Conservation (phyloP, 192 early-diverging fungal genomes). For the Backusella australiensis region DNA sequence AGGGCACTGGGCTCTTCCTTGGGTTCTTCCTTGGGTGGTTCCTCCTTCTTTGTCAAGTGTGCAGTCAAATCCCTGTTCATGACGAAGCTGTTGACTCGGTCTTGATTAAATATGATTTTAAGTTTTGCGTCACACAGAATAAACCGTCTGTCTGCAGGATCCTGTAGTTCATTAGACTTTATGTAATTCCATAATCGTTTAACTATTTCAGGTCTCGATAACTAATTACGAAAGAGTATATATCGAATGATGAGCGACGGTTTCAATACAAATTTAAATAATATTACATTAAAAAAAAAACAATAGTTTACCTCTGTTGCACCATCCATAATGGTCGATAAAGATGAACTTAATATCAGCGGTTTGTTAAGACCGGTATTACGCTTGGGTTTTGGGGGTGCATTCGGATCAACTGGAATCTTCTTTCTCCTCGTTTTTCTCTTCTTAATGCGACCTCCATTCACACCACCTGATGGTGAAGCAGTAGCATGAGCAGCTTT, state of each 20-base stretch:
- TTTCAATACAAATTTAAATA: too few relatives aligned
- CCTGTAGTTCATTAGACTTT: conserved; percentile 54
- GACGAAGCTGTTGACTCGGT: conserved; percentile 53
- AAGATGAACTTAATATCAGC: conserved; percentile 39
- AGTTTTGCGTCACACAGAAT: conserved; percentile 54
- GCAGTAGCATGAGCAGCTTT: background rate
- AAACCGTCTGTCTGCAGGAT: conserved; percentile 47
- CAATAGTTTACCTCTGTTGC: conserved; percentile 33
- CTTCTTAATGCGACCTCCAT: conserved; percentile 9
- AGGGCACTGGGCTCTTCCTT: background rate
- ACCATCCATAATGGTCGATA: conserved; percentile 45
- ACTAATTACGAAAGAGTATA: conserved; percentile 27
- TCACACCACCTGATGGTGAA: background rate
- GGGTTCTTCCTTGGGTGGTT: background rate
- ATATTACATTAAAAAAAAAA: background rate
- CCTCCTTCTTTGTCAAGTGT: conserved; percentile 48
- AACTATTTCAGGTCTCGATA: conserved; percentile 59
- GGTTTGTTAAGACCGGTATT: conserved; percentile 49
- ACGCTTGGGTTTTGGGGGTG: conserved; percentile 37
- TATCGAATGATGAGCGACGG: background rate
- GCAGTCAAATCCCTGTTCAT: conserved; percentile 60
- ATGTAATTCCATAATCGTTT: conserved; percentile 62
- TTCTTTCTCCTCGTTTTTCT: conserved; percentile 14
- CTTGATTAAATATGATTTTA: conserved; percentile 44
- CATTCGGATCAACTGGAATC: conserved; percentile 24